These are phyloP conservation scores for Sporothrix mexicana DNA, from an alignment of 2,329 filamentous ascomycete species.

Conservation along the genomic window DNA sequence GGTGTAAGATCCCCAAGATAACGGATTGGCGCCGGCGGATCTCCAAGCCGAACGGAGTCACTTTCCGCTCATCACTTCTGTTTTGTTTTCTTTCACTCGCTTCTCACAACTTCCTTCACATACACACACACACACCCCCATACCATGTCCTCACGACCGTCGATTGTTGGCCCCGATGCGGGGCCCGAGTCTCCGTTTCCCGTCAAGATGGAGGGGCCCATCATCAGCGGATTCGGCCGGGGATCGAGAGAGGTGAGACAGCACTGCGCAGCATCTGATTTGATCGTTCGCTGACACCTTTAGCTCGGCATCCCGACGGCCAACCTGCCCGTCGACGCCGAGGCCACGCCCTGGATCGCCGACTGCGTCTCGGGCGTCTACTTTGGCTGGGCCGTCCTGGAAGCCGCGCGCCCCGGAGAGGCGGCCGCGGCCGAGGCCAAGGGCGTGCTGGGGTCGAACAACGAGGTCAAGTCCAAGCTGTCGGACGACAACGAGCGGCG, in stretches of 20 bases:
- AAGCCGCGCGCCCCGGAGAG: slow-evolving; percentile 58
- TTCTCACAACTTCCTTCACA: background rate
- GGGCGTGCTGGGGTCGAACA: slow-evolving; percentile 49
- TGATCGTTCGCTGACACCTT: background rate
- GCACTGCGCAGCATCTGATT: no score
- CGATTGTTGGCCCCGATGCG: slow-evolving; percentile 72
- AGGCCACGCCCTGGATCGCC: slow-evolving; percentile 64
- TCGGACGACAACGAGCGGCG: slow-evolving; percentile 40
- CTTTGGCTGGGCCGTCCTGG: slow-evolving; percentile 86
- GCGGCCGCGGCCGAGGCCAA: slow-evolving; percentile 42
- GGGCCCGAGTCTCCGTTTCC: slow-evolving; percentile 83
- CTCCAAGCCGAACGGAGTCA: background rate
- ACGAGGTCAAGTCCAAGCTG: slow-evolving; percentile 40
- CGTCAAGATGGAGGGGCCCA: slow-evolving; percentile 79
- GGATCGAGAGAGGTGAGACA: slow-evolving; percentile 90
- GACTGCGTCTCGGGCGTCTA: slow-evolving; percentile 81
- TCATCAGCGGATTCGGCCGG: slow-evolving; percentile 91
- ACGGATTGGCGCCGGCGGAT: slow-evolving; percentile 16
- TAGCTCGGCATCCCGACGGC: slow-evolving; percentile 97
- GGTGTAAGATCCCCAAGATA: background rate
- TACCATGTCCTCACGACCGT: slow-evolving; percentile 56
- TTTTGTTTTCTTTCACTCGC: background rate
- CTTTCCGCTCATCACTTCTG: background rate
- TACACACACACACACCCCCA: background rate
- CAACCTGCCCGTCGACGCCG: slow-evolving; percentile 78